Evolutionary conservation across 495 filamentous ascomycete species (phyloP).

Genomic region (Aspergillus carlsbadensis): DNA sequence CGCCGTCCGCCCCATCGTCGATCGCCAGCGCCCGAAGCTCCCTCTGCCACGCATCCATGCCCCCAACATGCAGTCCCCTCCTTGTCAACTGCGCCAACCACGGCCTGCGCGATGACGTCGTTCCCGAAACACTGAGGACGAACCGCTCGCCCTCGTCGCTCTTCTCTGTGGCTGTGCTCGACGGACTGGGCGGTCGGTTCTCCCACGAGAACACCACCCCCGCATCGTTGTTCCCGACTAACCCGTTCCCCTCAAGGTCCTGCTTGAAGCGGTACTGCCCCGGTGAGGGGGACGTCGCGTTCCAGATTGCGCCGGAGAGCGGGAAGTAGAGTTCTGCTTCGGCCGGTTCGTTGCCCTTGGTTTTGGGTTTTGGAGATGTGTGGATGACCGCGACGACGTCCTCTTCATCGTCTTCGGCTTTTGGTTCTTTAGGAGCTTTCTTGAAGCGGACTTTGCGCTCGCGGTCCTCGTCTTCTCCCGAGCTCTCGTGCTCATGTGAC

Average conservation of each 20-base stretch:
- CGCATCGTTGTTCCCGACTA: background rate
- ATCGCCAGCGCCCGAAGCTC: slow-evolving; percentile 9
- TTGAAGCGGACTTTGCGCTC: background rate
- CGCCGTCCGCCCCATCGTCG: slow-evolving; percentile 12
- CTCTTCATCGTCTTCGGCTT: background rate
- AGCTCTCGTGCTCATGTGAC: background rate
- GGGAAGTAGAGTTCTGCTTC: slow-evolving; percentile 13
- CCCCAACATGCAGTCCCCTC: slow-evolving; percentile 18
- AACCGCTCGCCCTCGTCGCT: slow-evolving; percentile 15
- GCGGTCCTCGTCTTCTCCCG: background rate
- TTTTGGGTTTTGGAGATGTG: slow-evolving; percentile 1
- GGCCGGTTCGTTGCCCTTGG: background rate
- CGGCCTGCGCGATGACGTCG: slow-evolving; percentile 3
- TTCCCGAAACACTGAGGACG: slow-evolving; percentile 12
- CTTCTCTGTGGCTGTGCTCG: background rate
- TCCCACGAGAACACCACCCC: slow-evolving; percentile 18
- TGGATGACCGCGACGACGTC: slow-evolving; percentile 15
- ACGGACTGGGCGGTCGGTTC: slow-evolving; percentile 1
- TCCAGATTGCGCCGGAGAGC: background rate
- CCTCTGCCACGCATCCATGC: slow-evolving; percentile 18
- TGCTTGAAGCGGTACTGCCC: slow-evolving; percentile 15
- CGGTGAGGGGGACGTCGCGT: background rate
- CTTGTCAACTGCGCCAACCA: slow-evolving; percentile 21
- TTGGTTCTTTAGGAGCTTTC: background rate
- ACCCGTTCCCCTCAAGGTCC: background rate